Conservation (phyloP, 139 green algal species). For the Chlorella sorokiniana region DNA sequence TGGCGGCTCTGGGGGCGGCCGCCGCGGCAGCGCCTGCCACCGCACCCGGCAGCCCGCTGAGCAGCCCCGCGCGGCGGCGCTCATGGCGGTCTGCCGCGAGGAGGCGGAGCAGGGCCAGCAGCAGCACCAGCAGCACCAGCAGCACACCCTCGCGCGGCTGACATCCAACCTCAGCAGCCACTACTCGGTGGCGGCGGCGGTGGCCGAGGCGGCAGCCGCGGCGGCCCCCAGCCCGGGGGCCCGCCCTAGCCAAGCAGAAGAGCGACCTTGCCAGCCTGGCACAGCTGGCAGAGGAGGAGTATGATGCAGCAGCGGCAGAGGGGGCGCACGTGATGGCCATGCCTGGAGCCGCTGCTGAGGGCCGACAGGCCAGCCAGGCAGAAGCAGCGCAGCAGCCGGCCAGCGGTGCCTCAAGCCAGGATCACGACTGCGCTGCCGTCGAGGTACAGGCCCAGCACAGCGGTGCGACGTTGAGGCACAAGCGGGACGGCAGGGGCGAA, state of each 20-base stretch:
- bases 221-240: neutral
- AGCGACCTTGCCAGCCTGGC: neutral
- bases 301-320: neutral
- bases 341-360: neutral
- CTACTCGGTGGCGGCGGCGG: neutral
- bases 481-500: neutral
- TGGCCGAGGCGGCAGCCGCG: neutral
- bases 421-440: neutral
- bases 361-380: neutral
- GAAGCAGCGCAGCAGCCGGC: neutral
- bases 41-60: neutral
- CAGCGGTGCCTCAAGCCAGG: neutral
- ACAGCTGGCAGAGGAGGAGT: conserved; percentile 3
- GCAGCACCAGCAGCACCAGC: neutral
- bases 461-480: neutral
- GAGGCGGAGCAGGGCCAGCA: neutral
- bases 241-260: neutral
- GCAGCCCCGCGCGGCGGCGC: neutral
- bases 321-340: neutral
- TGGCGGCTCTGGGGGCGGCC: neutral
- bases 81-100: conserved; percentile 3
- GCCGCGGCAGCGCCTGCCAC: neutral
- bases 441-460: neutral
- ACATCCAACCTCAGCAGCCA: neutral
- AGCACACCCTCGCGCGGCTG: neutral